Evolutionary conservation across 306 rosid genomes (phyloP).

Genomic region (Trichosanthes cucumerina): DNA sequence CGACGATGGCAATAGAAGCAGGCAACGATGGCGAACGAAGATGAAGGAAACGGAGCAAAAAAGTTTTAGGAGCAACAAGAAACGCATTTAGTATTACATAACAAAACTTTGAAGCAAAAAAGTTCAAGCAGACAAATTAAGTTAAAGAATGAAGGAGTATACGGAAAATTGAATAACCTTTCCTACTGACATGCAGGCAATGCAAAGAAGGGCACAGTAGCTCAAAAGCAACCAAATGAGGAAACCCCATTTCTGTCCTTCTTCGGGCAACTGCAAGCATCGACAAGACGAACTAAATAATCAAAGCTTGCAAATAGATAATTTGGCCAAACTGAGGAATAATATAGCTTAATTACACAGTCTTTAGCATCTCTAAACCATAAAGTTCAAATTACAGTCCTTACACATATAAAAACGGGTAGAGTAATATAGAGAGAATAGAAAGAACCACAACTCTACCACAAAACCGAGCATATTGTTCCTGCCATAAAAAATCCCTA

Average conservation of each 20-base stretch:
- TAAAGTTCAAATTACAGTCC: slow-evolving; percentile 84
- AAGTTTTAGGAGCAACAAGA: background rate
- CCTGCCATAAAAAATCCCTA: slow-evolving; percentile 96
- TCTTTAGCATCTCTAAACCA: slow-evolving; percentile 72
- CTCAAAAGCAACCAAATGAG: slow-evolving; percentile 97
- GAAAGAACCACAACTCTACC: slow-evolving; percentile 88
- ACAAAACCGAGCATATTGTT: slow-evolving; percentile 89
- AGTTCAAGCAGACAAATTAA: background rate
- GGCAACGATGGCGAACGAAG: no score
- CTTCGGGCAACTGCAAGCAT: slow-evolving; percentile 55
- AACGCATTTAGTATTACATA: background rate
- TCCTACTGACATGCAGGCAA: slow-evolving; percentile 71
- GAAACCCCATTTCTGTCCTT: slow-evolving; percentile 97
- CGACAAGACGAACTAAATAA: background rate
- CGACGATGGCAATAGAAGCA: no score
- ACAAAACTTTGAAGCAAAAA: background rate
- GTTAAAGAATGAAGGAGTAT: background rate
- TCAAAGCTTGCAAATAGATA: background rate
- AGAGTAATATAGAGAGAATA: slow-evolving; percentile 61
- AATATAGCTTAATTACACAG: slow-evolving; percentile 64
- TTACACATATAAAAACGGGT: slow-evolving; percentile 94
- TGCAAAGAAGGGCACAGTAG: slow-evolving; percentile 76
- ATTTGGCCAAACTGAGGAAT: background rate
- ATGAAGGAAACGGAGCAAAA: no score
- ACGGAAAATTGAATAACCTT: slow-evolving; percentile 47